phyloP scores from a whole-genome alignment of 352 stramenopile species.

The Globisporangium irregulare region DNA sequence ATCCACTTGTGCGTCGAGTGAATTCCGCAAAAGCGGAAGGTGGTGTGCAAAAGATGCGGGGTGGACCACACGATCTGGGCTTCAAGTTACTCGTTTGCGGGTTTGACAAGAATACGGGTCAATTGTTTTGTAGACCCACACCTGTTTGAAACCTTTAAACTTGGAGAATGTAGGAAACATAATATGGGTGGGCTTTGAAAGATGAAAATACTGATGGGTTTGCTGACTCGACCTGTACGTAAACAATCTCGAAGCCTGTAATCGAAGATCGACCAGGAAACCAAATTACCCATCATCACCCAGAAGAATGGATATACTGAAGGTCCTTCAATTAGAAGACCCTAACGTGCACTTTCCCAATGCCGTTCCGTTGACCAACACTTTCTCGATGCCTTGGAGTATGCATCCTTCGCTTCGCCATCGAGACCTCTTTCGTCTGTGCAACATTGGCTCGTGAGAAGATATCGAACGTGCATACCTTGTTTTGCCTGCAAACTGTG shows the following conservation, averaged over 20 bases:
- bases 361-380: too few species aligned
- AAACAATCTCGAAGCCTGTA: constrained; percentile 8
- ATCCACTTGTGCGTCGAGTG: background rate
- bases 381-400: background rate
- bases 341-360: background rate
- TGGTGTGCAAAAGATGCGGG: background rate
- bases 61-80: constrained; percentile 1
- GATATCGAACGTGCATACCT: too few species aligned
- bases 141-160: background rate
- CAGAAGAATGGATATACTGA: background rate
- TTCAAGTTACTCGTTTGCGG: constrained; percentile 3
- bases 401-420: background rate
- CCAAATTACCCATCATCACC: constrained; percentile 1
- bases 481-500: too few species aligned
- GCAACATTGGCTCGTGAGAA: too few species aligned
- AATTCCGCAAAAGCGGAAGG: background rate
- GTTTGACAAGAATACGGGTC: background rate
- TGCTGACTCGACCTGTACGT: background rate
- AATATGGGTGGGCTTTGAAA: background rate
- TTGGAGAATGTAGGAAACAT: background rate
- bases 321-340: background rate
- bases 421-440: too few species aligned
- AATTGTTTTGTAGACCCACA: background rate
- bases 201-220: background rate
- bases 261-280: constrained; percentile 3